phyloP scores from a whole-genome alignment of 2,329 filamentous ascomycete genomes.

The Trichoderma harzianum region DNA sequence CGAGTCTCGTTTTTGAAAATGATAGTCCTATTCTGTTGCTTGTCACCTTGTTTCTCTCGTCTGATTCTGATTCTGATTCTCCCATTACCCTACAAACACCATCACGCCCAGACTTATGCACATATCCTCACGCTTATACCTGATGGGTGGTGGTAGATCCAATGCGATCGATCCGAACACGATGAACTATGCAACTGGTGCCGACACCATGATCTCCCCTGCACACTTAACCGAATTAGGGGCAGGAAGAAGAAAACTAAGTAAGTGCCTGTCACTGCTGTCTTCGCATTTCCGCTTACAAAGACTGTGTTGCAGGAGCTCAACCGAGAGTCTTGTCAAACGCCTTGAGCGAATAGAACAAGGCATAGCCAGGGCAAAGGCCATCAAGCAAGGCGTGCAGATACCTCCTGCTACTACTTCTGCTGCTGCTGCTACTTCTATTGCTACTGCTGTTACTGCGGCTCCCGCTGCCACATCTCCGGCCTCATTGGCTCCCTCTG shows the following conservation, averaged over 20 bases:
- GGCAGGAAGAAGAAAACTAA: constrained; percentile 22
- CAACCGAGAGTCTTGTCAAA: constrained; percentile 32
- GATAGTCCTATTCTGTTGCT: not conserved
- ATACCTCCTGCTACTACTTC: not conserved
- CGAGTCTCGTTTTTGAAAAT: not conserved
- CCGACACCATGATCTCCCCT: constrained; percentile 44
- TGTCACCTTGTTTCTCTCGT: not conserved
- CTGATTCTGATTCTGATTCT: not conserved
- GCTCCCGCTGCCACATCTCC: not conserved
- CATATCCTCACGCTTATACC: constrained; percentile 13
- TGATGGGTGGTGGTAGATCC: constrained; percentile 37
- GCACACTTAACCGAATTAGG: constrained; percentile 38
- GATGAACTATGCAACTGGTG: constrained; percentile 47
- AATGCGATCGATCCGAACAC: constrained; percentile 44
- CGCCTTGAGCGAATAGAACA: constrained; percentile 40
- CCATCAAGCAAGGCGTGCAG: not conserved
- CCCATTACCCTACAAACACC: not conserved
- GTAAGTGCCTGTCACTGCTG: constrained; percentile 10
- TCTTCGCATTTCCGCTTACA: not conserved
- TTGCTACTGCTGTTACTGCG: not conserved
- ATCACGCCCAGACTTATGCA: not conserved
- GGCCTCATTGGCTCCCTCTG: constrained; percentile 8
- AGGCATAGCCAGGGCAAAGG: constrained; percentile 27
- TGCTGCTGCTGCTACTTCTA: not conserved
- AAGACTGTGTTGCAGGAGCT: constrained; percentile 15